These are phyloP conservation scores for Coniella vitis DNA, from an alignment of 2,329 filamentous ascomycete genomes.

Conservation along the genomic window DNA sequence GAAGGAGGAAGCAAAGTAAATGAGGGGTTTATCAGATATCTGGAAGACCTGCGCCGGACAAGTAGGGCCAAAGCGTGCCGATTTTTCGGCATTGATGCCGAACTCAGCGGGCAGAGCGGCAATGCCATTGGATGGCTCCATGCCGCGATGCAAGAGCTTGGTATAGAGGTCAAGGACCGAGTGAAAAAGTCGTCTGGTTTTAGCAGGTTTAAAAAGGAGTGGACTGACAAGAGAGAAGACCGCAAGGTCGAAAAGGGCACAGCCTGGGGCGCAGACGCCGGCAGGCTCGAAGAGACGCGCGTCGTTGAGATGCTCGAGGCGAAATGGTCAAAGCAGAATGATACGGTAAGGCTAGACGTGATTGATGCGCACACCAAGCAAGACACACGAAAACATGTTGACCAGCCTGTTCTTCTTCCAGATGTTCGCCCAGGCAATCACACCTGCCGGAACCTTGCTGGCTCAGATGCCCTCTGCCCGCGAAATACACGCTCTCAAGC, in stretches of 20 bases:
- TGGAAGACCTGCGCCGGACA: constrained; percentile 66
- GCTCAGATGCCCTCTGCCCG: constrained; percentile 80
- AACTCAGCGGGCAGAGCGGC: constrained; percentile 73
- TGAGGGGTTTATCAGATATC: constrained; percentile 62
- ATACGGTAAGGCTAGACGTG: constrained; percentile 58
- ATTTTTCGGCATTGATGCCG: constrained; percentile 86
- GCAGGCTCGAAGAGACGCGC: constrained; percentile 74
- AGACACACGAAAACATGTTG: neutral
- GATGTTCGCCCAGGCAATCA: constrained; percentile 75
- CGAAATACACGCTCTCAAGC: constrained; percentile 70
- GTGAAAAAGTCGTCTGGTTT: constrained; percentile 50
- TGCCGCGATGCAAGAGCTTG: constrained; percentile 69
- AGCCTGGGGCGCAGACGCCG: constrained; percentile 76
- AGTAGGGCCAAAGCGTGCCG: constrained; percentile 80
- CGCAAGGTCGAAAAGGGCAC: constrained; percentile 66
- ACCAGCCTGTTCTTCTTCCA: constrained; percentile 31
- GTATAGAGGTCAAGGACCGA: constrained; percentile 46
- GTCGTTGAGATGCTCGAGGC: constrained; percentile 79
- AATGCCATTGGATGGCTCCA: constrained; percentile 81
- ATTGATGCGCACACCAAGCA: neutral
- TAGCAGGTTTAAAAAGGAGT: constrained; percentile 63
- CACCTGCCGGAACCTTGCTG: constrained; percentile 63
- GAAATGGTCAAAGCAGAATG: constrained; percentile 91
- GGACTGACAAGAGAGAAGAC: constrained; percentile 73
- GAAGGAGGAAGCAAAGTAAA: constrained; percentile 47